Conservation (phyloP, 23 red algal species). For the Agarophyton chilense region DNA sequence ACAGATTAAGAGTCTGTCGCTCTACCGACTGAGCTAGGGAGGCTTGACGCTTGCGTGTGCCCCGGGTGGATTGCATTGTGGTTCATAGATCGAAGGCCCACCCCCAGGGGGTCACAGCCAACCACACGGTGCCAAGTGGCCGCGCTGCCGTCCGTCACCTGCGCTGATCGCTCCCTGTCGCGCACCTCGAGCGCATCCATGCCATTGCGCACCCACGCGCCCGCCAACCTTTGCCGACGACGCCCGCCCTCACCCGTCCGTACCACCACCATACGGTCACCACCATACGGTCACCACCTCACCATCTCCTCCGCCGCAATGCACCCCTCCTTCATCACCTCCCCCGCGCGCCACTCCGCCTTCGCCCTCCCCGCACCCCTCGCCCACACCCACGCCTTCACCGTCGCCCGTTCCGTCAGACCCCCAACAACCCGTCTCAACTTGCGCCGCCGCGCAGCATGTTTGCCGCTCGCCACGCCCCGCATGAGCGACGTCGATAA, state of each 20-base stretch:
- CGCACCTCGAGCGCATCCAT: background rate
- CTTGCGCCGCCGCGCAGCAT: background rate
- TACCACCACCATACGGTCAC: no score
- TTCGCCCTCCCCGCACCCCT: conserved; percentile 10
- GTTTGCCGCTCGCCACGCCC: background rate
- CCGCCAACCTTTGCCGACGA: no score
- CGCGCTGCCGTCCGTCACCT: background rate
- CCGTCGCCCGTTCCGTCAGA: background rate
- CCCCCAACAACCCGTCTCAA: background rate
- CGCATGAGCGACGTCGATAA: background rate
- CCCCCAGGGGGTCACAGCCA: background rate
- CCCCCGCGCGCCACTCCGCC: background rate
- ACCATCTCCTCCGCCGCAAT: background rate
- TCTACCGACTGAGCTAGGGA: conserved; percentile 99
- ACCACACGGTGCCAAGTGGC: background rate
- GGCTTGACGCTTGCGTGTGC: background rate
- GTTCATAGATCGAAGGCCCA: background rate
- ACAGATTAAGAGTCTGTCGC: conserved; percentile 99
- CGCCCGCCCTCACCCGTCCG: no score
- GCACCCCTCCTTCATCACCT: background rate
- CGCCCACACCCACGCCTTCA: background rate
- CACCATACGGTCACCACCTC: background rate
- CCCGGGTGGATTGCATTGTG: background rate
- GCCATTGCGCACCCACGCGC: no score
- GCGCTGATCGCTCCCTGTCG: background rate